Evolutionary conservation across 768 basidiomycete species (phyloP).

Genomic region (Pulveroboletus sp.): DNA sequence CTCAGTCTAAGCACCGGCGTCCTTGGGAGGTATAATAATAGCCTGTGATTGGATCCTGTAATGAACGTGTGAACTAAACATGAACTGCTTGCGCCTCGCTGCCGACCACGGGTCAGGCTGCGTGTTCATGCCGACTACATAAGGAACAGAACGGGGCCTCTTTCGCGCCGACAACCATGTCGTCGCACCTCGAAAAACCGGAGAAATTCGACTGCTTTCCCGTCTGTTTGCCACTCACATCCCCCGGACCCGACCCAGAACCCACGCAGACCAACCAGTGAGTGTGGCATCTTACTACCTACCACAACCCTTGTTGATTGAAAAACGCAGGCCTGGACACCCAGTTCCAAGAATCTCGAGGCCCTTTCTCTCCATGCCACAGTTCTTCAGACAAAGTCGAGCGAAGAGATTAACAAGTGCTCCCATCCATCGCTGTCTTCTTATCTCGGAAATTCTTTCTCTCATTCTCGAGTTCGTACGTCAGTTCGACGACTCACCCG

Average conservation of each 20-base stretch:
- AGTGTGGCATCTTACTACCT: neutral
- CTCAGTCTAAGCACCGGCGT: too few species aligned
- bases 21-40: too few species aligned
- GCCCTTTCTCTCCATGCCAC: neutral
- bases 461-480: conserved; percentile 22
- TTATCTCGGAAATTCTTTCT: conserved; percentile 19
- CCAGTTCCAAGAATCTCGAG: neutral
- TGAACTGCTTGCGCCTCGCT: too few species aligned
- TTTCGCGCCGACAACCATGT: neutral
- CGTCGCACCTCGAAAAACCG: neutral
- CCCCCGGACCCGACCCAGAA: neutral
- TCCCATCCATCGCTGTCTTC: conserved; percentile 20
- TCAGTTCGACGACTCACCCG: conserved; percentile 20
- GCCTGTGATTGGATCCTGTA: too few species aligned
- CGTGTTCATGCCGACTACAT: too few species aligned
- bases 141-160: too few species aligned
- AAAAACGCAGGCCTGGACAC: neutral
- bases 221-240: neutral
- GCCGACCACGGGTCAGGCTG: too few species aligned
- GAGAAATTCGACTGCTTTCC: neutral
- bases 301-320: neutral
- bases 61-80: too few species aligned
- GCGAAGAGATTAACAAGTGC: neutral
- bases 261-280: conserved; percentile 1
- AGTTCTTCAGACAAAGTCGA: neutral